phyloP scores from a whole-genome alignment of 192 early-diverging fungal genomes.

The Podochytrium sp. region DNA sequence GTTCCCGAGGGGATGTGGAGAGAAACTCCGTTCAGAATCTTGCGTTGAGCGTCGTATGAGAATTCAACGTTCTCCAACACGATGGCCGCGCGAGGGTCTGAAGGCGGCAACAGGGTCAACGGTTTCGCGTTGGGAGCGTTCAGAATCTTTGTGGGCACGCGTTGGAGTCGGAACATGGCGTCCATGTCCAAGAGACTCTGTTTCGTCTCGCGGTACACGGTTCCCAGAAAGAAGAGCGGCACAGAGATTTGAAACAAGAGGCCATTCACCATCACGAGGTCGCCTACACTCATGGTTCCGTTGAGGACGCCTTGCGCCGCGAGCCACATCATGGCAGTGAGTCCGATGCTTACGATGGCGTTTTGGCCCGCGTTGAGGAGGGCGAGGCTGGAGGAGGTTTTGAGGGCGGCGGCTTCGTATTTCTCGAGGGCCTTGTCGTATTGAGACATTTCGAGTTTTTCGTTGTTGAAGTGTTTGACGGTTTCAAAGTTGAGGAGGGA shows the following conservation, averaged over 20 bases:
- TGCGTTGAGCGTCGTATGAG: constrained; percentile 77
- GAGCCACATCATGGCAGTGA: constrained; percentile 97
- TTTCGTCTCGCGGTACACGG: constrained; percentile 94
- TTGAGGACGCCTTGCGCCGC: constrained; percentile 83
- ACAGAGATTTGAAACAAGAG: constrained; percentile 97
- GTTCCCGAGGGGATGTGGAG: constrained; percentile 86
- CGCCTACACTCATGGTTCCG: constrained; percentile 89
- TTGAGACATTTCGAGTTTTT: constrained; percentile 84
- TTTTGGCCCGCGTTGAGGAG: constrained; percentile 95
- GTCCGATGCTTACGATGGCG: constrained; percentile 88
- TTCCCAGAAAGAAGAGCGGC: constrained; percentile 97
- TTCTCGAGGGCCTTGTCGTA: constrained; percentile 87
- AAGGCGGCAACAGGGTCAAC: constrained; percentile 30
- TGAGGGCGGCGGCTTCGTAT: constrained; percentile 94
- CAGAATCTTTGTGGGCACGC: constrained; percentile 52
- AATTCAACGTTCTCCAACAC: constrained; percentile 87
- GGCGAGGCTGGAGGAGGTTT: constrained; percentile 85
- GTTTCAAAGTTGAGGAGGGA: constrained; percentile 97
- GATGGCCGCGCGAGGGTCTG: constrained; percentile 65
- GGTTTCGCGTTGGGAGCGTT: constrained; percentile 36
- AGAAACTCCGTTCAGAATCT: constrained; percentile 63
- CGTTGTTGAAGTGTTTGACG: constrained; percentile 97
- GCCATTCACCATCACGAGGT: constrained; percentile 98
- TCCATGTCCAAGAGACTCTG: constrained; percentile 98
- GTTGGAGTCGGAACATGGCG: constrained; percentile 86